These are phyloP conservation scores for Rosa persica DNA, from an alignment of 306 rosid species.

Conservation along the genomic window DNA sequence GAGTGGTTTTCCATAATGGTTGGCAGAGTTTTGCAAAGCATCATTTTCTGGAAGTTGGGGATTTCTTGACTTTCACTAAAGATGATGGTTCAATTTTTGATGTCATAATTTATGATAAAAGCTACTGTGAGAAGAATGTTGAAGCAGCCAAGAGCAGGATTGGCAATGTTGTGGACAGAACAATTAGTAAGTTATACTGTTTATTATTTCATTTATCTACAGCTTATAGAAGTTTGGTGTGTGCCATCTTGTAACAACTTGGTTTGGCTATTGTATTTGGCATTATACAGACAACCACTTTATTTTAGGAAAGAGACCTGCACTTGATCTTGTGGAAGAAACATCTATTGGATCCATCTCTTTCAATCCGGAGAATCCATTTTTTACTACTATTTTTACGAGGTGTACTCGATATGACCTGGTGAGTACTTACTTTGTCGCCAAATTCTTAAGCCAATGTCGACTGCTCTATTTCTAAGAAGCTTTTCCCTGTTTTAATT, in stretches of 20 bases:
- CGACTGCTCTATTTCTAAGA: background rate
- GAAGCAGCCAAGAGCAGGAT: background rate
- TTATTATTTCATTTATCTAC: background rate
- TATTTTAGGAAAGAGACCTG: background rate
- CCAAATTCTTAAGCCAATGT: background rate
- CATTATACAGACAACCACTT: background rate
- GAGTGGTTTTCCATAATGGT: conserved; percentile 12
- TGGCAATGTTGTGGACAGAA: background rate
- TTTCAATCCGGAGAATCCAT: background rate
- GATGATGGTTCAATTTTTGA: conserved; percentile 5
- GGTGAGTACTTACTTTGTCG: background rate
- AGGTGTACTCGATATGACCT: background rate
- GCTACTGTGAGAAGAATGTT: conserved; percentile 15
- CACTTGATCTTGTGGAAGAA: background rate
- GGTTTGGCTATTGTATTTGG: background rate
- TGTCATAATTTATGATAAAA: conserved; percentile 9
- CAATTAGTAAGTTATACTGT: background rate
- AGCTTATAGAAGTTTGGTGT: background rate
- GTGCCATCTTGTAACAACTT: background rate
- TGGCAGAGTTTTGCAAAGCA: conserved; percentile 24
- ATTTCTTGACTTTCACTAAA: conserved; percentile 9
- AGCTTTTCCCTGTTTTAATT: background rate
- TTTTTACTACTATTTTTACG: background rate
- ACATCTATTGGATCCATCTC: background rate
- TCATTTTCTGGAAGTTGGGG: conserved; percentile 1